Conservation (phyloP, 441 rosid genomes). For the Syzygium malaccense region DNA sequence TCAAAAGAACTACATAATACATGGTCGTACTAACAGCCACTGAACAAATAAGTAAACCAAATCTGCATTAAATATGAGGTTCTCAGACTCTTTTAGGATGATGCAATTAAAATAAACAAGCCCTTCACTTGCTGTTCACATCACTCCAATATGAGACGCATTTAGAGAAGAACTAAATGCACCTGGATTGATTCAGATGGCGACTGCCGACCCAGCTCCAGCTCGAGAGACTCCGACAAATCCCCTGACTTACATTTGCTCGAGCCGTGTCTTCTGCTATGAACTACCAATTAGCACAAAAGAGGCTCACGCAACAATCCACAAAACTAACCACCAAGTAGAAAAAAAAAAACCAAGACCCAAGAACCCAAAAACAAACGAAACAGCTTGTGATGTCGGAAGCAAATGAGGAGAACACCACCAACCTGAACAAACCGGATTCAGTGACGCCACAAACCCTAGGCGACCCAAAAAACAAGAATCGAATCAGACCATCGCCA, state of each 20-base stretch:
- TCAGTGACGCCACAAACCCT: background rate
- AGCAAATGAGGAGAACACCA: background rate
- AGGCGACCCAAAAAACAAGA: background rate
- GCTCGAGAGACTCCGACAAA: slow-evolving; percentile 26
- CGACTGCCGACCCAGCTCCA: slow-evolving; percentile 11
- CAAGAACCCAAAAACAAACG: background rate
- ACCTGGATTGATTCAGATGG: slow-evolving; percentile 25
- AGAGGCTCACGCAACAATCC: background rate
- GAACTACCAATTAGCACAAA: background rate
- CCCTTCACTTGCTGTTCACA: background rate
- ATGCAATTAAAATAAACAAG: background rate
- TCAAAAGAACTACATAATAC: background rate
- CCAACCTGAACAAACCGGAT: background rate
- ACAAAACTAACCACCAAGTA: background rate
- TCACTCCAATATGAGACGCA: background rate
- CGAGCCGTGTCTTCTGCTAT: slow-evolving; percentile 19
- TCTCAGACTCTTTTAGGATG: background rate
- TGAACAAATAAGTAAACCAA: background rate
- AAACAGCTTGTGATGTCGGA: background rate
- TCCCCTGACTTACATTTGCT: slow-evolving; percentile 22
- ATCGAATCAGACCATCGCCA: background rate
- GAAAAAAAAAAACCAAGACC: background rate
- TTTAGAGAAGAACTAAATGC: background rate
- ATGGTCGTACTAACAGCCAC: background rate
- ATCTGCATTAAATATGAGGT: background rate